Percentiles rank a stretch among this genome's conserved stretches.
Evolutionary conservation across 2,329 filamentous ascomycete genomes (phyloP).

Genomic region (Fusarium continuum): DNA sequence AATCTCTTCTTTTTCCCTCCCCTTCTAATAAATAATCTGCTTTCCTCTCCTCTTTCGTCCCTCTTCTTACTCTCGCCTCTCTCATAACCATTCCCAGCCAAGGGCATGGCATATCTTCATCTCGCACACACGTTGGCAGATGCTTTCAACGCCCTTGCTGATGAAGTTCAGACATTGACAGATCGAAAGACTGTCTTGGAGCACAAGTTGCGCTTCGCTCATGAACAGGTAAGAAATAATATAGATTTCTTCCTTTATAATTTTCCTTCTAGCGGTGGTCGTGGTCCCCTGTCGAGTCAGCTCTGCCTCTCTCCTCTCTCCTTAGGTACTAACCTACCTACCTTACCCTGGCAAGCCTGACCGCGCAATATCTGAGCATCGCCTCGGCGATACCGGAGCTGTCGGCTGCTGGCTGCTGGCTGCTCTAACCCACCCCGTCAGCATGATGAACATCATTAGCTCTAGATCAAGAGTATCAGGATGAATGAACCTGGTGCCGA

Average conservation of each 20-base stretch:
- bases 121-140: slow-evolving; percentile 67
- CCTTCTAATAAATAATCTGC: slow-evolving; percentile 29
- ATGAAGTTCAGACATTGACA: slow-evolving; percentile 70
- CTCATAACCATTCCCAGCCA: slow-evolving; percentile 23
- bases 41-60: slow-evolving; percentile 1
- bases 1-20: slow-evolving; percentile 34
- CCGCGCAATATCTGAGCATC: slow-evolving; percentile 17
- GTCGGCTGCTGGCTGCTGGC: slow-evolving; percentile 16
- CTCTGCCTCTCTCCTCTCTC: slow-evolving; percentile 1
- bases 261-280: too few species aligned
- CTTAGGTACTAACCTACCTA: too few species aligned
- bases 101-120: slow-evolving; percentile 52
- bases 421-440: slow-evolving; percentile 26
- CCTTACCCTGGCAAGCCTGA: slow-evolving; percentile 3
- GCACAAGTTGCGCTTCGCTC: slow-evolving; percentile 72
- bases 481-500: slow-evolving; percentile 58
- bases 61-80: slow-evolving; percentile 12
- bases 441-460: slow-evolving; percentile 68
- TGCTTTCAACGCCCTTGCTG: slow-evolving; percentile 71
- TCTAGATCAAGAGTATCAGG: slow-evolving; percentile 82
- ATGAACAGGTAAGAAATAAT: slow-evolving; percentile 66
- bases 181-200: slow-evolving; percentile 72
- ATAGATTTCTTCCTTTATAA: background rate
- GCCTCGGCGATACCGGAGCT: slow-evolving; percentile 43
- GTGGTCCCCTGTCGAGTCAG: too few species aligned